Conservation (phyloP, 192 early-diverging fungal species). For the Rhizophagus clarus region DNA sequence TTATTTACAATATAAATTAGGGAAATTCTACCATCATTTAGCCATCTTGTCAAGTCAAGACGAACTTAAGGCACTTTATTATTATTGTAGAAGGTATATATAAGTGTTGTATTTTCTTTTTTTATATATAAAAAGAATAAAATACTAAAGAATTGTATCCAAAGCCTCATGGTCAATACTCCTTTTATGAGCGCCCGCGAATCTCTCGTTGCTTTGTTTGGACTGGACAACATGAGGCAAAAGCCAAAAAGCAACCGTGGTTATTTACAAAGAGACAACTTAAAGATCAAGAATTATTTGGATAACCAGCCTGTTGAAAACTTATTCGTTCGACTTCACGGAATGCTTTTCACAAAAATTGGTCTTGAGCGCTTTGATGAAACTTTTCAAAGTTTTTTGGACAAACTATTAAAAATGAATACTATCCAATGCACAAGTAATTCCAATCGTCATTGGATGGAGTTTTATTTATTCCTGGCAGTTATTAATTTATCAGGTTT, state of each 20-base stretch:
- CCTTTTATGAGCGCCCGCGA: constrained; percentile 56
- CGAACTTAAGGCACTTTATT: constrained; percentile 36
- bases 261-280: constrained; percentile 29
- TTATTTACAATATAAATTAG: constrained; percentile 1
- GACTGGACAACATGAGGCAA: constrained; percentile 42
- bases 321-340: constrained; percentile 52
- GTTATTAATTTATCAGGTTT: constrained; percentile 50
- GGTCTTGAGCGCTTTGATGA: constrained; percentile 55
- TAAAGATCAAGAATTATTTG: background rate
- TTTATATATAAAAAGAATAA: background rate
- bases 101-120: background rate
- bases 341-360: constrained; percentile 63
- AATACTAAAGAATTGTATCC: constrained; percentile 32
- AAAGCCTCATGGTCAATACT: constrained; percentile 53
- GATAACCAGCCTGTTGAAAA: constrained; percentile 32
- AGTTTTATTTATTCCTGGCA: constrained; percentile 52
- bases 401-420: constrained; percentile 33
- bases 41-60: constrained; percentile 43
- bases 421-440: background rate
- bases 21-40: constrained; percentile 58
- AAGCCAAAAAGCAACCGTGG: constrained; percentile 33
- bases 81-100: constrained; percentile 45
- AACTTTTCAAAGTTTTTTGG: constrained; percentile 32
- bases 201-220: constrained; percentile 51
- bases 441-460: constrained; percentile 31